Conservation (phyloP, 257 asterid genomes). For the Solanum ossicruentum region DNA sequence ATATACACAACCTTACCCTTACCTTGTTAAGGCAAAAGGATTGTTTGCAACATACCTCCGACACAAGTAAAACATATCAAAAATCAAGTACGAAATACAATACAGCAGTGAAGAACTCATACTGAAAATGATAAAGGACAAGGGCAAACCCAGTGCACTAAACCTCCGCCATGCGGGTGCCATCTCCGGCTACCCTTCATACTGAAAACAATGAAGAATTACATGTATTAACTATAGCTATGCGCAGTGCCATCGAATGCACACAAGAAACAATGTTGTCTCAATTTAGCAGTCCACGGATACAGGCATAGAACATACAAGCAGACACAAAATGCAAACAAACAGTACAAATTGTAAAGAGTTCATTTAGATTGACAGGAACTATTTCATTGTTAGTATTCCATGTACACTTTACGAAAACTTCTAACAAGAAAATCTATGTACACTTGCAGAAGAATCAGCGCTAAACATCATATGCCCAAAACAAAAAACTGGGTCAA, state of each 20-base stretch:
- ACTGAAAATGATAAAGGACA: too few relatives aligned
- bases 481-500: slow-evolving; percentile 12
- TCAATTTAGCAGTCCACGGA: background rate
- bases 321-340: background rate
- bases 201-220: background rate
- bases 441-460: slow-evolving; percentile 8
- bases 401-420: background rate
- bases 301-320: background rate
- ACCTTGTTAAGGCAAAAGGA: background rate
- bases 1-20: background rate
- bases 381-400: background rate
- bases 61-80: background rate
- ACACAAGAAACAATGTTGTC: background rate
- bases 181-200: too few relatives aligned
- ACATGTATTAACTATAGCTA: background rate
- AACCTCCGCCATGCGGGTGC: too few relatives aligned
- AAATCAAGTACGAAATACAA: background rate
- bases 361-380: background rate
- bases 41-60: too few relatives aligned
- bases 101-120: background rate
- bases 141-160: too few relatives aligned
- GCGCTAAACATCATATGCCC: slow-evolving; percentile 24
- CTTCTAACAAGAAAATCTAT: slow-evolving; percentile 19
- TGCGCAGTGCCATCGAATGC: background rate
- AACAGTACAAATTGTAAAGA: background rate